Evolutionary conservation across 306 rosid genomes (phyloP), one percentile per base, ranked within the genome.

Genomic region (Nissolia schottii): DNA sequence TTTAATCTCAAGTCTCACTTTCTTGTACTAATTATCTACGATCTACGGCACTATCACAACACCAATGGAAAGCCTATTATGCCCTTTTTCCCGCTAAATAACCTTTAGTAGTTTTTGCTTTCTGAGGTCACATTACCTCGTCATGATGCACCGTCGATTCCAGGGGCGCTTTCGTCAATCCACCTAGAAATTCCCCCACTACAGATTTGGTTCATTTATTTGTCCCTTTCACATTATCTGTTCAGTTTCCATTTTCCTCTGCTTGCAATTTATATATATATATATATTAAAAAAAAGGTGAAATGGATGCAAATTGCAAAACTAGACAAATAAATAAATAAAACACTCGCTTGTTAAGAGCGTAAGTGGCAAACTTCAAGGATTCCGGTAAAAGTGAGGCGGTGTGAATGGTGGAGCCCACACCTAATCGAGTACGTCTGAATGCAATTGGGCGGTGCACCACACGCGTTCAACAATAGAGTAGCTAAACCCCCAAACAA

Each of bases 91-190:
- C 60, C 81, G 35, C 34, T 40, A 40, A n/a, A 50, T 78, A 70
- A 23, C 80, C 87, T 71, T 57, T 11, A 18, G 0, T n/a, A n/a
- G n/a, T n/a, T 28, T 75, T 48, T 48, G 27, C 18, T 61, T 61
- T 78, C 61, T 64, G 74, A 70, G 41, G 78, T 84, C 91, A 61
- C 56, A 7, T 3, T 34, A 58, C 64, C 54, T 79, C 70, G 55
- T 53, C 28, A 27, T 11, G 12, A 29, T 3, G 24, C 19, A n/a
- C 69, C 25, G 7, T 27, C 37, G 15, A 48, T 58, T 55, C 43
- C 24, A 20, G 70, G 86, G 87, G 59, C 9, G 15, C 35, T 78
- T 75, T 50, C 5, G 87, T 72, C 88, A 40, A 41, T 15, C 29
- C 0, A 35, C 16, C 16, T 60, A 14, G 16, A 40, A 70, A 7